Conservation (phyloP, 2,329 filamentous ascomycete species). For the Periconia sp. region DNA sequence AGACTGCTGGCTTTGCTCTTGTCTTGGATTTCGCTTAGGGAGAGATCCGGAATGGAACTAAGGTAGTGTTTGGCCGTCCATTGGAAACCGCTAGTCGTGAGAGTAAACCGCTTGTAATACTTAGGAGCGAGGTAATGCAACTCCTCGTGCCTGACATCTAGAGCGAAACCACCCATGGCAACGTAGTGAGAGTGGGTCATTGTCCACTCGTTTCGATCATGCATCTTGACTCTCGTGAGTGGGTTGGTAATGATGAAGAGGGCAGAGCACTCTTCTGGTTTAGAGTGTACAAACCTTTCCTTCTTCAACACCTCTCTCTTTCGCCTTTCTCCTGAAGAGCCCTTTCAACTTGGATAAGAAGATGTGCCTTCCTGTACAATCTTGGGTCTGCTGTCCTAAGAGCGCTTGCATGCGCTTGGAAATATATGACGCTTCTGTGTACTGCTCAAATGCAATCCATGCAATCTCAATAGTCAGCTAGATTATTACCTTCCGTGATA, state of each 20-base stretch:
- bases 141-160: neutral
- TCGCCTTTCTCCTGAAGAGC: neutral
- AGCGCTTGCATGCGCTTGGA: neutral
- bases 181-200: slow-evolving; percentile 14
- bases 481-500: neutral
- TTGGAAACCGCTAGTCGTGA: slow-evolving; percentile 1
- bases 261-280: neutral
- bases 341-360: no score
- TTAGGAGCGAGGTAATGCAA: neutral
- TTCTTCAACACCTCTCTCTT: neutral
- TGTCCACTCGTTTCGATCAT: slow-evolving; percentile 10
- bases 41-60: neutral
- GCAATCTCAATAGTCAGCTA: slow-evolving; percentile 3
- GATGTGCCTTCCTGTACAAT: no score
- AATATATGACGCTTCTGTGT: slow-evolving; percentile 1
- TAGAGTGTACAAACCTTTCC: neutral
- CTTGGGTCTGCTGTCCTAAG: neutral
- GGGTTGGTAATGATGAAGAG: neutral
- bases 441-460: slow-evolving; percentile 5
- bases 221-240: neutral
- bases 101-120: neutral
- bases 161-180: slow-evolving; percentile 17
- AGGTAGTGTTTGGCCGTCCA: neutral
- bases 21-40: neutral
- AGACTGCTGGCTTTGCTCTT: neutral